These are phyloP conservation scores for Gautieria morchelliformis DNA, from an alignment of 768 basidiomycete species.

Conservation along the genomic window DNA sequence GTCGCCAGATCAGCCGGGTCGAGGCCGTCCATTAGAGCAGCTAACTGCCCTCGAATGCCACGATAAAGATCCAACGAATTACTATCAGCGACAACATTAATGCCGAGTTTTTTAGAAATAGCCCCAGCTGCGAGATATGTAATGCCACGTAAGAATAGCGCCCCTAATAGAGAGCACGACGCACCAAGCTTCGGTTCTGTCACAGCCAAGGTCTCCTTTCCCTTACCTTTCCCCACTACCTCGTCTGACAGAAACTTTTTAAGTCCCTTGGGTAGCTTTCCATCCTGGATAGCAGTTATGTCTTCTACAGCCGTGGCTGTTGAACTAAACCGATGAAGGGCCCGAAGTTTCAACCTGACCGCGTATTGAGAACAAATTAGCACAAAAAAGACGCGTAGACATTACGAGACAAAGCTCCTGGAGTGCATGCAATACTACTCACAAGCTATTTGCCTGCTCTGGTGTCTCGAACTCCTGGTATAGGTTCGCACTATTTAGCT, in stretches of 20 bases:
- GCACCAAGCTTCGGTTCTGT: constrained; percentile 85
- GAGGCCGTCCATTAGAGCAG: constrained; percentile 78
- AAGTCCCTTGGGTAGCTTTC: constrained; percentile 86
- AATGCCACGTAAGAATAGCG: not conserved
- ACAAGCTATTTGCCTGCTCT: constrained; percentile 89
- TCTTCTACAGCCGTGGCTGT: constrained; percentile 97
- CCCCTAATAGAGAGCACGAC: constrained; percentile 19
- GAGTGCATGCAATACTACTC: constrained; percentile 25
- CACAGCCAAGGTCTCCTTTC: constrained; percentile 77
- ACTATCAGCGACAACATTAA: constrained; percentile 65
- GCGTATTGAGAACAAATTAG: not conserved
- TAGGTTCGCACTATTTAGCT: constrained; percentile 76
- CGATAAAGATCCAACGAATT: constrained; percentile 77
- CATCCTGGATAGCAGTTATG: constrained; percentile 83
- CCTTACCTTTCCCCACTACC: constrained; percentile 82
- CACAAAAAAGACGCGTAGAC: not conserved
- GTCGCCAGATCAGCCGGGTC: constrained; percentile 92
- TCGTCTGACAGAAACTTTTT: constrained; percentile 89
- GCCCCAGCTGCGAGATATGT: constrained; percentile 46
- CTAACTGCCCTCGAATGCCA: constrained; percentile 86
- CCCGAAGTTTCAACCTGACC: constrained; percentile 81
- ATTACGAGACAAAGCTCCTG: constrained; percentile 2
- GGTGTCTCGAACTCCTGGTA: constrained; percentile 92
- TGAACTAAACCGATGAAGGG: constrained; percentile 91
- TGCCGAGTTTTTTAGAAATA: constrained; percentile 89